Evolutionary conservation across 176 grass and related monocot genomes (phyloP).

Genomic region (Oryza nivara): DNA sequence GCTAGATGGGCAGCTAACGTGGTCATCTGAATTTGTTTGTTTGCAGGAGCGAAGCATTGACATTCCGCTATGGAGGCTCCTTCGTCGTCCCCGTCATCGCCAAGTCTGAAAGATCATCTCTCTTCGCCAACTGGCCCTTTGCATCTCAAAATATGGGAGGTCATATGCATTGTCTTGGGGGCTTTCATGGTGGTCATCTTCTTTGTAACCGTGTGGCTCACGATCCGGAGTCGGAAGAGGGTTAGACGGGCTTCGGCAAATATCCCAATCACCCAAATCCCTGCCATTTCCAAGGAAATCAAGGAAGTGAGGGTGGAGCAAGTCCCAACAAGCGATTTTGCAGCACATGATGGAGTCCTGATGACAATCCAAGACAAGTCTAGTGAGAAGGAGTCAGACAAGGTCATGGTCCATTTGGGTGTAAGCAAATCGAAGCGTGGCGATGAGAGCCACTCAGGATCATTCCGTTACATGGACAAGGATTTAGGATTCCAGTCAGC

Average conservation of each 20-base stretch:
- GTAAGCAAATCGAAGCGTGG: constrained; percentile 66
- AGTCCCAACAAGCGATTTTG: constrained; percentile 53
- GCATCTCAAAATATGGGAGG: constrained; percentile 95
- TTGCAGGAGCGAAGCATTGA: constrained; percentile 54
- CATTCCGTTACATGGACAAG: constrained; percentile 83
- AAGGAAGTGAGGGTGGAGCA: constrained; percentile 89
- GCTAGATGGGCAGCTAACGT: constrained; percentile 25
- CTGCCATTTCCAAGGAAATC: constrained; percentile 81
- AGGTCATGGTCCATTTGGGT: constrained; percentile 68
- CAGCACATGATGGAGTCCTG: constrained; percentile 52
- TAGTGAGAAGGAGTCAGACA: constrained; percentile 61
- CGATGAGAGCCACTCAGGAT: constrained; percentile 88
- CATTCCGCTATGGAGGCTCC: constrained; percentile 40
- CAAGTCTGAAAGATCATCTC: constrained; percentile 80
- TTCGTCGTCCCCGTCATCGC: constrained; percentile 34
- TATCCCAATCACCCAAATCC: constrained; percentile 76
- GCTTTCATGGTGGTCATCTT: constrained; percentile 76
- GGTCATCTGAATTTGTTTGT: constrained; percentile 38
- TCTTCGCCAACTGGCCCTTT: constrained; percentile 67
- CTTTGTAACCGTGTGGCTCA: constrained; percentile 71
- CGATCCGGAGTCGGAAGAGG: constrained; percentile 67
- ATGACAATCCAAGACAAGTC: constrained; percentile 67
- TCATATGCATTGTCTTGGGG: constrained; percentile 75
- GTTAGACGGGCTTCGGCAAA: constrained; percentile 61
- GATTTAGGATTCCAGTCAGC: constrained; percentile 69